Evolutionary conservation across 495 filamentous ascomycete species (phyloP), one percentile per base, ranked within the genome.

Genomic region (Xylaria venustula): DNA sequence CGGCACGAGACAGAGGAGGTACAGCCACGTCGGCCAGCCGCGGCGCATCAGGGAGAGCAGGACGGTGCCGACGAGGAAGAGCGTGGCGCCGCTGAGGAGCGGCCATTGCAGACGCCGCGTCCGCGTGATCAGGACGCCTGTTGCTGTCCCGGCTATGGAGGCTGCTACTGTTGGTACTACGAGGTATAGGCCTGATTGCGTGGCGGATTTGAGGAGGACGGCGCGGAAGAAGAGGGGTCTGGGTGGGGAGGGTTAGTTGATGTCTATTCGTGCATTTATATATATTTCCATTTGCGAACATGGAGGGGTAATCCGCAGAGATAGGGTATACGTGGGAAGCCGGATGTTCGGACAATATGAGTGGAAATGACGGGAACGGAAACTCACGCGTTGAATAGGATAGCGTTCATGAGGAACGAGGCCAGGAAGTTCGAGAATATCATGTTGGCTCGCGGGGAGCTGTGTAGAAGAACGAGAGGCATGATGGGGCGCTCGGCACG

Each of bases 171-270:
- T 84, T 26, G 85, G 83, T 40, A 84, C 75, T 9, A 90, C 75
- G 46, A 93, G 85, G 42, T 87, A 81, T 3, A 91, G 79, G 11
- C 90, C 90, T 0, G 90, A 91, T 17, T 78, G 78, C 8, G 89
- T 89, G 23, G 90, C 86, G 20, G 77, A 82, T 12, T 88, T 85
- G 41, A 91, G 81, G 63, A 90, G 87, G 47, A 92, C 89, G 28
- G 86, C 88, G 71, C 92, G 89, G 75, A 92, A 93, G 76, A 87
- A 93, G 20, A 93, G 75, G 0, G 89, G 90, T 15, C 73, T 77
- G 54, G 54, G 15, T 53, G 57, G 19, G 36, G 12, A 23, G 46
- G 34, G 49, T 17, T 63, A 22, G 51, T 28, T 40, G 26, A 14
- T 30, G 12, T 44, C 11, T 25, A 2, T 32, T 26, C 26, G 26